A percentile compares a stretch with the other conserved stretches of the same genome.
phyloP scores from a whole-genome alignment of 2,329 filamentous ascomycete genomes.

The Coniosporium tulheliwenetii region DNA sequence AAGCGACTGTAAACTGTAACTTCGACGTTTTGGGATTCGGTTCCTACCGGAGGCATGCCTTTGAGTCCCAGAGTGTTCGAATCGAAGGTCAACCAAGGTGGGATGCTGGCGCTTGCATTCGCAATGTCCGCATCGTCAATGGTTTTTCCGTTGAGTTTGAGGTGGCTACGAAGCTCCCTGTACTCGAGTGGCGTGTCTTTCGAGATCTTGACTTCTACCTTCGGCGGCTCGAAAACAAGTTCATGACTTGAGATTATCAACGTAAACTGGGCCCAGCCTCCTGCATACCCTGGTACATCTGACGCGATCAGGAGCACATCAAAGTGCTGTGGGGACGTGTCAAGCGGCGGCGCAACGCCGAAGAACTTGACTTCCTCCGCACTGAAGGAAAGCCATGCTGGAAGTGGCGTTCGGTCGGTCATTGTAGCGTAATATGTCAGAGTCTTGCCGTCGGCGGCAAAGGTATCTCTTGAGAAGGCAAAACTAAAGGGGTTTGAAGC shows the following conservation, averaged over 20 bases:
- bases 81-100: conserved; percentile 57
- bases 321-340: conserved; percentile 56
- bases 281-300: conserved; percentile 64
- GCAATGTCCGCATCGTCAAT: conserved; percentile 34
- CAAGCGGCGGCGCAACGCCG: conserved; percentile 52
- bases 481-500: conserved; percentile 20
- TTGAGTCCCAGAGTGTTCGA: conserved; percentile 42
- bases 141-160: conserved; percentile 43
- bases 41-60: conserved; percentile 47
- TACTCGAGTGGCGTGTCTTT: conserved; percentile 37
- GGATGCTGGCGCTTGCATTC: conserved; percentile 38
- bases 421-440: conserved; percentile 64
- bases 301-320: conserved; percentile 61
- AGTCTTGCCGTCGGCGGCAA: conserved; percentile 38
- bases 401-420: conserved; percentile 63
- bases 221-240: conserved; percentile 45
- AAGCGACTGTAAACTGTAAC: conserved; percentile 45
- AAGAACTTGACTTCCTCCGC: conserved; percentile 46
- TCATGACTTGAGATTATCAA: conserved; percentile 58
- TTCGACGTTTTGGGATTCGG: conserved; percentile 45
- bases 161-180: conserved; percentile 29
- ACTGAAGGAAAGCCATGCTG: conserved; percentile 74
- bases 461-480: conserved; percentile 38
- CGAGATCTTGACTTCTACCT: conserved; percentile 42
- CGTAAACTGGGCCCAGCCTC: conserved; percentile 48